Evolutionary conservation across 768 basidiomycete genomes (phyloP).

Genomic region (Rhodotorula babjevae): DNA sequence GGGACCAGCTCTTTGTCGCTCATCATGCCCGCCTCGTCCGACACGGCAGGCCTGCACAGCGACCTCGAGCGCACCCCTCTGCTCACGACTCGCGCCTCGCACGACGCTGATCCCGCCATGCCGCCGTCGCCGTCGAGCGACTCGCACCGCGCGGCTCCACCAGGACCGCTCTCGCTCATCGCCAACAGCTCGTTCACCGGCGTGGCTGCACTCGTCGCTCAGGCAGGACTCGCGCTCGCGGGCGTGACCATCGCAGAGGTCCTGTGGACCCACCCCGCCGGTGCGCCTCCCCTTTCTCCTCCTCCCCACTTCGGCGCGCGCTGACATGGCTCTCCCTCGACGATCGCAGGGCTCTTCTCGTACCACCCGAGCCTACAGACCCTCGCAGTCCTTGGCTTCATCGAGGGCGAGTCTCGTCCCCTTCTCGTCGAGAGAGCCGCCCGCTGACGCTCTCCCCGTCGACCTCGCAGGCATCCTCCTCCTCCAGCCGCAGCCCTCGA

Average conservation of each 20-base stretch:
- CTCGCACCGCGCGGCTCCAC: neutral
- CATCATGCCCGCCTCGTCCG: too few relatives aligned
- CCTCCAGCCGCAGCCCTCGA: slow-evolving; percentile 33
- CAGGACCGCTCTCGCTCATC: neutral
- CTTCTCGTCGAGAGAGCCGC: too few relatives aligned
- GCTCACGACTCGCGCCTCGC: too few relatives aligned
- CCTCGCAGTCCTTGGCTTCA: slow-evolving; percentile 30
- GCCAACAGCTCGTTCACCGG: slow-evolving; percentile 1
- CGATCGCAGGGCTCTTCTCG: slow-evolving; percentile 31
- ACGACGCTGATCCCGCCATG: neutral
- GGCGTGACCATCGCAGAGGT: slow-evolving; percentile 1
- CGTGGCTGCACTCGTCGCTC: neutral
- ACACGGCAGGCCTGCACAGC: too few relatives aligned
- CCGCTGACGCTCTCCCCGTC: too few relatives aligned
- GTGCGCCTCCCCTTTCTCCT: neutral
- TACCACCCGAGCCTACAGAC: slow-evolving; percentile 38
- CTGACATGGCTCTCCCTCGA: too few relatives aligned
- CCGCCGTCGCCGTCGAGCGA: neutral
- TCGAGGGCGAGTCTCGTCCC: slow-evolving; percentile 27
- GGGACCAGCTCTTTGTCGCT: too few relatives aligned
- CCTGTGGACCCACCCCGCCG: slow-evolving; percentile 1
- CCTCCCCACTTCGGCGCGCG: neutral
- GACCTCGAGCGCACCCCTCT: too few relatives aligned
- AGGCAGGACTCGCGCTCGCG: slow-evolving; percentile 9
- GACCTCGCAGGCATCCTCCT: slow-evolving; percentile 29